Evolutionary conservation across 2,329 filamentous ascomycete species (phyloP), one percentile per base, ranked within the genome.

Genomic region (Venturia asperata): DNA sequence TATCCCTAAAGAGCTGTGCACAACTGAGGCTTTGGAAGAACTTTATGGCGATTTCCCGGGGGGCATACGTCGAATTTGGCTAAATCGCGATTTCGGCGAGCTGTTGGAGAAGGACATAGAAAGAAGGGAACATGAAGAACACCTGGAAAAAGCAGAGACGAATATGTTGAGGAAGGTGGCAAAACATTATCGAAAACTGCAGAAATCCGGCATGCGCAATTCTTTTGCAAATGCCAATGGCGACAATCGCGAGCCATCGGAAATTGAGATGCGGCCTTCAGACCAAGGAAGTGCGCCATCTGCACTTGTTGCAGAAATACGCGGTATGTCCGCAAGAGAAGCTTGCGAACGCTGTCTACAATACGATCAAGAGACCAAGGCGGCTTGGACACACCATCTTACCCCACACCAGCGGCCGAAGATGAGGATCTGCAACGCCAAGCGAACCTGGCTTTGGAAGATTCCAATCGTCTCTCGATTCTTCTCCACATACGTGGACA

Each of bases 401-500:
- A 87, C 86, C 71, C 84, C 85, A 65, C 92, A 90, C 65, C 87
- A 97, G 67, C 87, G 94, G 43, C 91, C 93, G 21, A 96, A 90
- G 0, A 92, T 95, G 78, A 86, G 88, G 61, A 78, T 97, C 11
- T 85, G 91, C 0, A 77, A 83, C 2, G 83, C 85, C 68, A 78
- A 78, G 17, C 77, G 78, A 71, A 76, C 76, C 45, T 95, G 88
- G 86, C 83, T 94, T 71, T 87, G 87, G 5, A 84, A 85, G 0
- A 74, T 95, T 15, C 90, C 87, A 15, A 77, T 92, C 0, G 75
- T 96, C 62, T 91, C 90, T 64, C 88, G 90, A 74, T 77, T 92
- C 0, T 75, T 96, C 62, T 91, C 90, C 63, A 88, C 90, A 74
- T 97, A 97, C 76, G 92, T 97, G 1, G 94, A 99, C 74, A 93